Conservation (phyloP, 192 early-diverging fungal genomes). For the Irineochytrium annulatum region DNA sequence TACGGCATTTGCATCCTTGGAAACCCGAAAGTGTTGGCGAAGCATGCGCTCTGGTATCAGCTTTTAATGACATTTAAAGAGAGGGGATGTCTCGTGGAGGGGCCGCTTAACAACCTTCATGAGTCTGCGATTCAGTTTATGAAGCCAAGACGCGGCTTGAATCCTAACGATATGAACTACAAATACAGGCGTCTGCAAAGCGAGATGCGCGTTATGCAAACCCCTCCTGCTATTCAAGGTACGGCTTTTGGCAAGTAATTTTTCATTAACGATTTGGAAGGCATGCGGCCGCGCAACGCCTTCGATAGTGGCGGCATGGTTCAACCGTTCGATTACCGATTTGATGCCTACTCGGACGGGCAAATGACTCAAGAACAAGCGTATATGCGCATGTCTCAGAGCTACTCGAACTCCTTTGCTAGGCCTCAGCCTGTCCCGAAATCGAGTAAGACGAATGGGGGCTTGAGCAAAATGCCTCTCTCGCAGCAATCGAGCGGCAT, state of each 20-base stretch:
- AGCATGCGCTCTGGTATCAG: constrained; percentile 96
- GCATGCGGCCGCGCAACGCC: too few species aligned
- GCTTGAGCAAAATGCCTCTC: constrained; percentile 11
- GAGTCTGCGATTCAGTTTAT: constrained; percentile 82
- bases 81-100: constrained; percentile 85
- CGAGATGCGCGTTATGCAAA: too few species aligned
- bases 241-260: too few species aligned
- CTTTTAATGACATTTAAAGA: constrained; percentile 90
- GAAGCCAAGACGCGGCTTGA: constrained; percentile 34
- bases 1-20: constrained; percentile 93
- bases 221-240: too few species aligned
- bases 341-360: too few species aligned
- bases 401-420: not conserved
- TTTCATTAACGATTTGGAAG: too few species aligned
- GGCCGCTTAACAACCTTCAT: constrained; percentile 83
- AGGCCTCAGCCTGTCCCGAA: not conserved
- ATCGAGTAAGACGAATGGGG: not conserved
- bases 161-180: too few species aligned
- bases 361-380: too few species aligned
- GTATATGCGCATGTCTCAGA: constrained; percentile 4
- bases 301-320: too few species aligned
- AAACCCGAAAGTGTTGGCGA: constrained; percentile 91
- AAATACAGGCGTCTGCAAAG: too few species aligned
- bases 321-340: too few species aligned
- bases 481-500: constrained; percentile 10